These are phyloP conservation scores for Raffaelea albimanens DNA, from an alignment of 2,329 filamentous ascomycete species.

Conservation along the genomic window DNA sequence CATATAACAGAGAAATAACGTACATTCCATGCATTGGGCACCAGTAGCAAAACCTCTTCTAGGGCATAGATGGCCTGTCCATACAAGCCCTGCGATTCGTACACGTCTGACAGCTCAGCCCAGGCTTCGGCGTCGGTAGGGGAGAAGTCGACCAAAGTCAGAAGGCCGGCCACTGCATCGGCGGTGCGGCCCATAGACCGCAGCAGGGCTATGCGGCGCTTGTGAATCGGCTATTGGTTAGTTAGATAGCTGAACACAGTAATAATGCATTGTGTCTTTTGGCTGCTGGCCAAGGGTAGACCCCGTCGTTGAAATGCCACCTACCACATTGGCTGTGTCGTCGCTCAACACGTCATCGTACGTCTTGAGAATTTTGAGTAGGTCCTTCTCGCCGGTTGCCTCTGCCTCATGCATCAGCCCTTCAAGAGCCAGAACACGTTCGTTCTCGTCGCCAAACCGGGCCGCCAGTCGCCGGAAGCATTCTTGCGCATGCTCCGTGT, in stretches of 20 bases:
- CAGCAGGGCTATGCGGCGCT: constrained; percentile 73
- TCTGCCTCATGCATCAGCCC: constrained; percentile 87
- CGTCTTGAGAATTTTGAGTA: constrained; percentile 62
- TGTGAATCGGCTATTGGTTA: constrained; percentile 60
- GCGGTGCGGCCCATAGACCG: constrained; percentile 58
- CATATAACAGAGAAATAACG: constrained; percentile 21
- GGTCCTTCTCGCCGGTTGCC: constrained; percentile 43
- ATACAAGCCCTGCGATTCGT: constrained; percentile 69
- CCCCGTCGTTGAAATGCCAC: constrained; percentile 19
- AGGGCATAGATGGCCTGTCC: constrained; percentile 78
- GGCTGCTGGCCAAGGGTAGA: not conserved
- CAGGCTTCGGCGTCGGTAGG: constrained; percentile 90
- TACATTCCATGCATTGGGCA: constrained; percentile 93
- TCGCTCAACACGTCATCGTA: constrained; percentile 69
- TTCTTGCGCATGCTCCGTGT: constrained; percentile 66
- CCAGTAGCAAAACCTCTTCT: constrained; percentile 80
- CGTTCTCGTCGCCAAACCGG: constrained; percentile 77
- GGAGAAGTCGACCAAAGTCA: constrained; percentile 67
- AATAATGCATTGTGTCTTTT: too few species aligned
- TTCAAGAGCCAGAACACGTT: constrained; percentile 73
- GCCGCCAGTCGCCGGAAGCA: constrained; percentile 66
- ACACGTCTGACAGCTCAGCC: constrained; percentile 84
- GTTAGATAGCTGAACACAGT: not conserved
- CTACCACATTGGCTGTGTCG: constrained; percentile 71
- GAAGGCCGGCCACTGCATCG: constrained; percentile 68